Evolutionary conservation across 2,329 filamentous ascomycete genomes (phyloP).

Genomic region (Cephalotrichum gorgonifer): DNA sequence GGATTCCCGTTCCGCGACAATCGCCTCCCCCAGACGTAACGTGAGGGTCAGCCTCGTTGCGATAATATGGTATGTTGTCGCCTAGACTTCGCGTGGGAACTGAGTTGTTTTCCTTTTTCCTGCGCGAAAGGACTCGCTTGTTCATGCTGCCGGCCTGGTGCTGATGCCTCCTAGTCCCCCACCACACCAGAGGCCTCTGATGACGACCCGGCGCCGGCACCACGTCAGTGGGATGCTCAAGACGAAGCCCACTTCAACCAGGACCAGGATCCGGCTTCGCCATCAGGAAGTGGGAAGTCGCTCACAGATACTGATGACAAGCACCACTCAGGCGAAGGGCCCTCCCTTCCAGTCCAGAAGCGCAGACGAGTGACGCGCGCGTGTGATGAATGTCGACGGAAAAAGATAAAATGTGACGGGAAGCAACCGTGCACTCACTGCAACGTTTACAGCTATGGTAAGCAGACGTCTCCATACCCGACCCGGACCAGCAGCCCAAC

Average conservation of each 20-base stretch:
- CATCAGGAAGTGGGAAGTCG: slow-evolving; percentile 31
- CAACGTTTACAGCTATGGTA: slow-evolving; percentile 97
- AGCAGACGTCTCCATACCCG: slow-evolving; percentile 40
- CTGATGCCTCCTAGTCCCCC: not conserved
- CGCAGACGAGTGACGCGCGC: slow-evolving; percentile 68
- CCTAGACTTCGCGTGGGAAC: not conserved
- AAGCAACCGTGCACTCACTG: slow-evolving; percentile 91
- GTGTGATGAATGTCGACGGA: slow-evolving; percentile 73
- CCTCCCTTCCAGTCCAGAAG: slow-evolving; percentile 59
- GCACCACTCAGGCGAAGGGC: slow-evolving; percentile 18
- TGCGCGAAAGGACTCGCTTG: not conserved
- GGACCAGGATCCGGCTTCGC: slow-evolving; percentile 24
- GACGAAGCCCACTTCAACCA: slow-evolving; percentile 7
- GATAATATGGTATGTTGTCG: not conserved
- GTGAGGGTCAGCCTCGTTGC: not conserved
- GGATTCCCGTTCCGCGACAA: not conserved
- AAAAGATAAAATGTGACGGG: slow-evolving; percentile 82
- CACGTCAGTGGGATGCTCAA: not conserved
- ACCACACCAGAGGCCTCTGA: slow-evolving; percentile 4
- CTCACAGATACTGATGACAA: slow-evolving; percentile 29
- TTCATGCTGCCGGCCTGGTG: not conserved
- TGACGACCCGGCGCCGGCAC: not conserved
- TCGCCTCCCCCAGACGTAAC: not conserved
- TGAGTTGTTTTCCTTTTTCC: not conserved
- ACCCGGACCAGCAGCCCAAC: not conserved